Percentiles rank a stretch among this genome's conserved stretches.
These are phyloP conservation scores for Cryptococcus sp. DNA, from an alignment of 1,284 basidiomycete genomes.

Conservation along the genomic window DNA sequence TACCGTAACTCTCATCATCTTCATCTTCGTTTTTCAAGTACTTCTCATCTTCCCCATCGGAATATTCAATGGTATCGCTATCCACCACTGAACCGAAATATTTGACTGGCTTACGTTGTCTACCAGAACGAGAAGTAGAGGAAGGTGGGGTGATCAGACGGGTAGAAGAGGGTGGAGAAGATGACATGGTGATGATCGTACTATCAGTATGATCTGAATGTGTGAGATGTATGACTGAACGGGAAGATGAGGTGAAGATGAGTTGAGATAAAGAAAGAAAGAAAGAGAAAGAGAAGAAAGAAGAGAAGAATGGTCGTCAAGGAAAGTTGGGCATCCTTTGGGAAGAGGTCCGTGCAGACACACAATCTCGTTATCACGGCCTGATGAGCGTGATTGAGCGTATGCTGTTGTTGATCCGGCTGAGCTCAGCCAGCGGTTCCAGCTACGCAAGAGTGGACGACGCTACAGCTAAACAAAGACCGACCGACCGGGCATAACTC, in stretches of 20 bases:
- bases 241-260: neutral
- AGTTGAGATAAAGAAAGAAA: neutral
- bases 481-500: too few species aligned
- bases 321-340: neutral
- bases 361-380: neutral
- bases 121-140: neutral
- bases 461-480: too few species aligned
- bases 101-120: neutral
- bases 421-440: too few species aligned
- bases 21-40: neutral
- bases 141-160: neutral
- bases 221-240: neutral
- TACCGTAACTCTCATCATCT: neutral
- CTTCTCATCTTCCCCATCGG: slow-evolving; percentile 3
- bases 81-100: slow-evolving; percentile 2
- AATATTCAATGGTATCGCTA: neutral
- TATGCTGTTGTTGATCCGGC: too few species aligned
- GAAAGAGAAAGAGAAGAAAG: neutral
- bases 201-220: too few species aligned
- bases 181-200: neutral
- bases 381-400: too few species aligned
- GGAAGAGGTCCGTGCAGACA: neutral
- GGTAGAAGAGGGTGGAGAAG: neutral
- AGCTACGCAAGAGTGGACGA: too few species aligned
- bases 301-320: neutral